Percentiles rank a stretch among this genome's conserved stretches.
phyloP scores from a whole-genome alignment of 768 basidiomycete genomes.

The Lepiota subincarnata region DNA sequence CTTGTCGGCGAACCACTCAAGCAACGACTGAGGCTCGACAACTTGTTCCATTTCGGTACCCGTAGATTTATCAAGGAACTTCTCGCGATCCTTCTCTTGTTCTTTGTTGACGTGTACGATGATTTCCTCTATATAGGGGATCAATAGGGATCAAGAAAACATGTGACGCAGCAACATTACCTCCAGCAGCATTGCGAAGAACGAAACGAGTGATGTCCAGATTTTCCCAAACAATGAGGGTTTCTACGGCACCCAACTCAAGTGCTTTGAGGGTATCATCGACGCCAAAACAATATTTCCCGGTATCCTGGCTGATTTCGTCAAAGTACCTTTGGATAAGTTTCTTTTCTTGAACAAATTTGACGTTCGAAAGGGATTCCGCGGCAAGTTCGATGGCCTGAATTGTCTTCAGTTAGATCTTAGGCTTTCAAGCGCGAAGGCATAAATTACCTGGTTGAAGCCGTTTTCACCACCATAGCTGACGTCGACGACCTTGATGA shows the following conservation, averaged over 20 bases:
- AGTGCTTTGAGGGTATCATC: slow-evolving; percentile 95
- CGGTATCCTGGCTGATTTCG: slow-evolving; percentile 97
- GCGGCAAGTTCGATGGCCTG: slow-evolving; percentile 96
- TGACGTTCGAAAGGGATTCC: slow-evolving; percentile 95
- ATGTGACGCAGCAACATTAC: slow-evolving; percentile 33
- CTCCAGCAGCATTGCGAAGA: slow-evolving; percentile 89
- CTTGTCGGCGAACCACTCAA: slow-evolving; percentile 99
- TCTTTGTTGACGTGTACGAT: slow-evolving; percentile 76
- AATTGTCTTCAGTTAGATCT: slow-evolving; percentile 2
- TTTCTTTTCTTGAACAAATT: slow-evolving; percentile 98
- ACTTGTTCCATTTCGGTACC: slow-evolving; percentile 93
- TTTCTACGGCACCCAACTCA: slow-evolving; percentile 95
- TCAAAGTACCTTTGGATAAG: slow-evolving; percentile 99
- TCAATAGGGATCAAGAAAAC: neutral
- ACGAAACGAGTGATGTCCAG: slow-evolving; percentile 85
- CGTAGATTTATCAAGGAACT: slow-evolving; percentile 94
- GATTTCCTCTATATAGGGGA: slow-evolving; percentile 61
- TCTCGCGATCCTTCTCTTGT: slow-evolving; percentile 90
- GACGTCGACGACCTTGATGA: slow-evolving; percentile 98
- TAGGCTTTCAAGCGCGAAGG: neutral
- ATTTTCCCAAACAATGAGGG: slow-evolving; percentile 98
- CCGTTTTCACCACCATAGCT: slow-evolving; percentile 99
- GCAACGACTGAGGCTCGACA: slow-evolving; percentile 75
- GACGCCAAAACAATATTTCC: slow-evolving; percentile 95
- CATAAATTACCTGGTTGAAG: slow-evolving; percentile 83